Percentiles rank a stretch among this genome's conserved stretches.
Evolutionary conservation across 1,284 basidiomycete genomes (phyloP).

Genomic region (Tremellales sp.): DNA sequence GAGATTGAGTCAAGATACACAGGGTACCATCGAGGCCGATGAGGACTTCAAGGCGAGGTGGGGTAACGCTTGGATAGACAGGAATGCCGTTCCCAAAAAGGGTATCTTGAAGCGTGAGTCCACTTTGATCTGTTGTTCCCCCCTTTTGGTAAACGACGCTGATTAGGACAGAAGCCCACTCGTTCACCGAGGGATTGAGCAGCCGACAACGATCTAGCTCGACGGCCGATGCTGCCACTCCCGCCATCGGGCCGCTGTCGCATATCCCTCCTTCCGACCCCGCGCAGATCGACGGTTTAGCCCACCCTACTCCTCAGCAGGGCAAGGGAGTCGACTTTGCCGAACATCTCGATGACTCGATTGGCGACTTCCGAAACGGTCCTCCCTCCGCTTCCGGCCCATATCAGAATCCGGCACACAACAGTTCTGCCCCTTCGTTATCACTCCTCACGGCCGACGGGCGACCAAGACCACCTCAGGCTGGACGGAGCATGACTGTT

Average conservation of each 20-base stretch:
- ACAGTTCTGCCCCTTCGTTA: conserved; percentile 75
- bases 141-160: conserved; percentile 9
- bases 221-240: conserved; percentile 58
- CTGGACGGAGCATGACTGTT: conserved; percentile 31
- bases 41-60: conserved; percentile 57
- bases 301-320: conserved; percentile 49
- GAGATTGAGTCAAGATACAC: conserved; percentile 31
- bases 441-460: conserved; percentile 56
- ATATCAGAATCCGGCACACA: conserved; percentile 27
- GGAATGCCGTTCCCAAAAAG: conserved; percentile 63
- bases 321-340: conserved; percentile 14
- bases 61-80: conserved; percentile 64
- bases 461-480: conserved; percentile 38
- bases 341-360: conserved; percentile 7
- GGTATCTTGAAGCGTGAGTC: conserved; percentile 85
- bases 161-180: conserved; percentile 20
- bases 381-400: not conserved
- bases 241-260: conserved; percentile 67
- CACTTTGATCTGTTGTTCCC: not conserved
- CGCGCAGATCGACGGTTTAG: conserved; percentile 77
- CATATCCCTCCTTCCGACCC: conserved; percentile 74
- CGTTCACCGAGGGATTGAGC: conserved; percentile 16
- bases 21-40: conserved; percentile 14
- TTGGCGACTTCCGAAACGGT: not conserved
- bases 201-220: conserved; percentile 68